Base-by-base conservation (phyloP, 257 asterid genomes). In the Osmanthus fragrans region DNA sequence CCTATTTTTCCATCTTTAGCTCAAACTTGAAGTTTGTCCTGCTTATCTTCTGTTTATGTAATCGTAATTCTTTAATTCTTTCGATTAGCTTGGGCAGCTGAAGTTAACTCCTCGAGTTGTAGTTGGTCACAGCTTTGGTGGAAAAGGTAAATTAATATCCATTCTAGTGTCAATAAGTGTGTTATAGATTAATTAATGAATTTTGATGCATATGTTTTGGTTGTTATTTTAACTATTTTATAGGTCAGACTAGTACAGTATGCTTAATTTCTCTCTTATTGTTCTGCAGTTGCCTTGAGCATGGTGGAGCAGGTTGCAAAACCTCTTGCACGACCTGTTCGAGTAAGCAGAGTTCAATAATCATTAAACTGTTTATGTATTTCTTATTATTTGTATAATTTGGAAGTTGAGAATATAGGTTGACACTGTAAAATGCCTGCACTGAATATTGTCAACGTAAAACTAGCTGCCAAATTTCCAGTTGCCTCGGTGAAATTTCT, bases 111-210 rank as follows among this genome's bases (percentile, higher is more conserved):
- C 99, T 78, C 90, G 97, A 74, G 98, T 93, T 72, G 73, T 95
- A 70, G 94, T 93, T 81, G 99, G 99, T 84, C 99, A 95, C 86
- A 95, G 98, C 89, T 95, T 95, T 84, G 98, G 99, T 68, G 99
- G 99, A 73, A 95, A 95, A 95, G 99, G 99, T 95, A 90, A 76
- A 47, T 77, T 73, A 33, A 39, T 39, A 33, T 54, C 39, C 68
- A 75, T 71, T 76, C 34, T 70, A 19, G 73, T 75, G 64, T 40
- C 54, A 13, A 33, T 40, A 56, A 33, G 51, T 69, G 36, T 32
- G 78, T 7, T 33, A 71, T 60, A 10, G 37, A 33, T 56, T 18
- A 56, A 60, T 13, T 23, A 60, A 60, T 76, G 32, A 42, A 27
- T n/a, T 30, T 51, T 13, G 45, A 64, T 66, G 80, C 56, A 72